These are phyloP conservation scores for Trichocomaceae sp. DNA, from an alignment of 2,329 filamentous ascomycete genomes.

Conservation along the genomic window DNA sequence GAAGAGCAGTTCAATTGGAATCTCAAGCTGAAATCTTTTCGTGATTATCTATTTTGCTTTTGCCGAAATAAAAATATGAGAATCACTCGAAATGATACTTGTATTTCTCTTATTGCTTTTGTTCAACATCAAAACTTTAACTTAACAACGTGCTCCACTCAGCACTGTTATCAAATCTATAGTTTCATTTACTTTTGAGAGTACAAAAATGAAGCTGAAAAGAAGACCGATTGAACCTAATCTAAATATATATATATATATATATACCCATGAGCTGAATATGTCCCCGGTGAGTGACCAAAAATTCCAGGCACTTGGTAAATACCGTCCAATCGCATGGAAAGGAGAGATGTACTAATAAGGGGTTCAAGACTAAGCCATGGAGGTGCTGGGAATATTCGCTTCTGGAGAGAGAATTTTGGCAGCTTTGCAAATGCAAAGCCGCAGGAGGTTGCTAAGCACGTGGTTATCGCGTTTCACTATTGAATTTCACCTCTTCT, in stretches of 20 bases:
- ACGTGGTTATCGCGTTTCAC: conserved; percentile 24
- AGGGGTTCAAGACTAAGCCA: background rate
- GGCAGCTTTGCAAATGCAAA: conserved; percentile 18
- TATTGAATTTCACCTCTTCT: conserved; percentile 32
- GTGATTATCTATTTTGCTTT: too few relatives aligned
- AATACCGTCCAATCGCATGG: conserved; percentile 1
- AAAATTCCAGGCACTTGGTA: background rate
- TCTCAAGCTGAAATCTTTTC: background rate
- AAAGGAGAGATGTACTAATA: background rate
- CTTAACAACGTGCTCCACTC: too few relatives aligned
- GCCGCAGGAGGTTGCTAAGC: conserved; percentile 25
- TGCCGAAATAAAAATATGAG: too few relatives aligned
- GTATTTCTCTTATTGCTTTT: too few relatives aligned
- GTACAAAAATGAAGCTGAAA: too few relatives aligned
- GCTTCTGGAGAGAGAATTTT: conserved; percentile 17
- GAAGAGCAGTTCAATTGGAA: background rate
- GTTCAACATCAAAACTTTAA: too few relatives aligned
- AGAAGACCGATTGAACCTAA: background rate
- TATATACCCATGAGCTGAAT: conserved; percentile 33
- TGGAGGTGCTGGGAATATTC: conserved; percentile 15
- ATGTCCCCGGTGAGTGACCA: too few relatives aligned
- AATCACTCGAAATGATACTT: too few relatives aligned
- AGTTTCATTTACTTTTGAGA: too few relatives aligned
- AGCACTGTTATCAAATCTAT: too few relatives aligned
- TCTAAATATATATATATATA: background rate